Percentiles rank a stretch among this genome's conserved stretches.
phyloP scores from a whole-genome alignment of 495 filamentous ascomycete species.

The Hypomontagnella monticulosa region DNA sequence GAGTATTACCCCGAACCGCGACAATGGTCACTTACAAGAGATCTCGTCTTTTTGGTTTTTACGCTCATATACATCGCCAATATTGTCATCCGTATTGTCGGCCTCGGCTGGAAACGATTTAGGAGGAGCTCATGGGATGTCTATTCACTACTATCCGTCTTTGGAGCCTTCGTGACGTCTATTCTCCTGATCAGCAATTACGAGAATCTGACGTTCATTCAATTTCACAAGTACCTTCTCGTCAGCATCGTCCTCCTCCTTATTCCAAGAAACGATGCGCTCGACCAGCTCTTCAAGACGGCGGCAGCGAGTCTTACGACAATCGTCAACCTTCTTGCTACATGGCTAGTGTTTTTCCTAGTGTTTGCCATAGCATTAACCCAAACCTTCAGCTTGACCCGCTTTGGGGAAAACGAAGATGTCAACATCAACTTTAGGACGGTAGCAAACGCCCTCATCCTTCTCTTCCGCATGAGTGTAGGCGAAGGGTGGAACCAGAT shows the following conservation, averaged over 20 bases:
- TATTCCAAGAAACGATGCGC: constrained; percentile 95
- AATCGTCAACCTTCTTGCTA: constrained; percentile 92
- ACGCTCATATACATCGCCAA: constrained; percentile 88
- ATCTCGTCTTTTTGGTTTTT: constrained; percentile 82
- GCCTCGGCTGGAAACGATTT: constrained; percentile 93
- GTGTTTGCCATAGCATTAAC: constrained; percentile 97
- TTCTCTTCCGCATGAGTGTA: constrained; percentile 90
- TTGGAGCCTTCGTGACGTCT: constrained; percentile 82
- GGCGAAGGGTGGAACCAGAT: constrained; percentile 96
- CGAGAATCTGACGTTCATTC: constrained; percentile 68
- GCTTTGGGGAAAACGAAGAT: constrained; percentile 76
- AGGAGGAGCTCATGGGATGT: constrained; percentile 95
- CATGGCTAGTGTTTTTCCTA: constrained; percentile 96
- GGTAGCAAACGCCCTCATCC: constrained; percentile 90
- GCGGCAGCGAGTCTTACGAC: constrained; percentile 92
- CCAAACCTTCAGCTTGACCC: constrained; percentile 94
- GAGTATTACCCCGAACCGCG: constrained; percentile 82
- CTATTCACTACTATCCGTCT: constrained; percentile 84
- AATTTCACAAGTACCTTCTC: constrained; percentile 91
- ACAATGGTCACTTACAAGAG: constrained; percentile 74
- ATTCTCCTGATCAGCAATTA: constrained; percentile 69
- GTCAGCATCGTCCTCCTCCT: constrained; percentile 90
- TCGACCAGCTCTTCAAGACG: constrained; percentile 99
- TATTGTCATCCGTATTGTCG: constrained; percentile 82
- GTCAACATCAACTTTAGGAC: constrained; percentile 92